Evolutionary conservation across 2,329 filamentous ascomycete genomes (phyloP).

Genomic region (Sphaceloma murrayae): DNA sequence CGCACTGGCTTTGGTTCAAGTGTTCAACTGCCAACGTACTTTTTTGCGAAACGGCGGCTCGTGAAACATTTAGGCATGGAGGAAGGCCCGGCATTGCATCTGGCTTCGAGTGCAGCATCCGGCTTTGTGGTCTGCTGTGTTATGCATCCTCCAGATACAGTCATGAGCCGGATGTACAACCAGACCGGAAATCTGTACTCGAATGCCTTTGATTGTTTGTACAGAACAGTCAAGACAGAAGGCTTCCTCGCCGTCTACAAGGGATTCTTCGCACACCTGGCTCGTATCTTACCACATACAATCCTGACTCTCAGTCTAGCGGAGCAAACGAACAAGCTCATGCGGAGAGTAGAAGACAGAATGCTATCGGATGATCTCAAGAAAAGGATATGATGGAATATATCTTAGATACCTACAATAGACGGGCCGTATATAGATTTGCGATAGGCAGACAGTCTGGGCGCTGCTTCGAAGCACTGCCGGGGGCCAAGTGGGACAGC

Average conservation of each 20-base stretch:
- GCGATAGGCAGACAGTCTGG: too few species aligned
- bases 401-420: constrained; percentile 13
- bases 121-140: constrained; percentile 95
- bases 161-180: constrained; percentile 99
- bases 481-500: too few species aligned
- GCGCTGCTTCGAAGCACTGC: too few species aligned
- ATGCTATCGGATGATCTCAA: constrained; percentile 29
- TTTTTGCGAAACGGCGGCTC: constrained; percentile 85
- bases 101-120: constrained; percentile 78
- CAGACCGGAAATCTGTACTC: constrained; percentile 96
- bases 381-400: constrained; percentile 21
- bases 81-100: constrained; percentile 79
- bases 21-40: constrained; percentile 94
- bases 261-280: constrained; percentile 89
- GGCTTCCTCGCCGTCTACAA: constrained; percentile 93
- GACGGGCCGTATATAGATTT: too few species aligned
- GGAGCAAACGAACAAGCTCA: constrained; percentile 92
- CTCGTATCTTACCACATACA: constrained; percentile 89
- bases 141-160: constrained; percentile 98
- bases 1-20: constrained; percentile 91
- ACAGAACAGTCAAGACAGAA: constrained; percentile 84
- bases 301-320: constrained; percentile 86
- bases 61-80: constrained; percentile 76
- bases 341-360: constrained; percentile 64
- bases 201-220: constrained; percentile 83